phyloP scores from a whole-genome alignment of 176 grass and related monocot genomes.

The Paspalum notatum region DNA sequence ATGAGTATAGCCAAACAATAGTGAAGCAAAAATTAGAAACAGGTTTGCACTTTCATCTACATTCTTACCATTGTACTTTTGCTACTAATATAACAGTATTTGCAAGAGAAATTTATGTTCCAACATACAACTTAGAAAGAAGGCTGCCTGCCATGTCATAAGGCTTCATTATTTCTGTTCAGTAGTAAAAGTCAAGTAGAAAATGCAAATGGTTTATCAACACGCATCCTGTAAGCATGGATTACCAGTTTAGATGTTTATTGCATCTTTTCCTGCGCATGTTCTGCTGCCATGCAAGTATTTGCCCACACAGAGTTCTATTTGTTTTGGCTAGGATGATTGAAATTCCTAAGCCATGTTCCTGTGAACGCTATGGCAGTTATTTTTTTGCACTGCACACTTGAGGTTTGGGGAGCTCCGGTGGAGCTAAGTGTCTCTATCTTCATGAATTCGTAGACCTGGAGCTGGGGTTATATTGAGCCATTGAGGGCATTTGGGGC shows the following conservation, averaged over 20 bases:
- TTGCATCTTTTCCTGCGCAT: neutral
- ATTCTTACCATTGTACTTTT: neutral
- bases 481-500: neutral
- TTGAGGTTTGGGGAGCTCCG: neutral
- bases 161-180: neutral
- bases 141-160: neutral
- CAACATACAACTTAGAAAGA: neutral
- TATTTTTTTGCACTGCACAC: conserved; percentile 23
- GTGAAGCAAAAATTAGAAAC: too few relatives aligned
- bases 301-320: neutral
- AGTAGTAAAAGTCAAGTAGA: neutral
- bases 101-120: neutral
- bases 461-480: neutral
- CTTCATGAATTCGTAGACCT: neutral
- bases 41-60: too few relatives aligned
- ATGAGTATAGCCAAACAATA: neutral
- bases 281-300: neutral
- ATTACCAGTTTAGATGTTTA: neutral
- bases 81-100: neutral
- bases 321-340: neutral
- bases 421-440: neutral
- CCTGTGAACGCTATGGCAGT: neutral
- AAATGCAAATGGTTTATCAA: neutral
- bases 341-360: conserved; percentile 10
- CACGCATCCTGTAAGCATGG: neutral